A percentile compares a stretch with the other conserved stretches of the same genome.
Conservation (phyloP, 768 basidiomycete genomes). For the Ephemerocybe angulata region DNA sequence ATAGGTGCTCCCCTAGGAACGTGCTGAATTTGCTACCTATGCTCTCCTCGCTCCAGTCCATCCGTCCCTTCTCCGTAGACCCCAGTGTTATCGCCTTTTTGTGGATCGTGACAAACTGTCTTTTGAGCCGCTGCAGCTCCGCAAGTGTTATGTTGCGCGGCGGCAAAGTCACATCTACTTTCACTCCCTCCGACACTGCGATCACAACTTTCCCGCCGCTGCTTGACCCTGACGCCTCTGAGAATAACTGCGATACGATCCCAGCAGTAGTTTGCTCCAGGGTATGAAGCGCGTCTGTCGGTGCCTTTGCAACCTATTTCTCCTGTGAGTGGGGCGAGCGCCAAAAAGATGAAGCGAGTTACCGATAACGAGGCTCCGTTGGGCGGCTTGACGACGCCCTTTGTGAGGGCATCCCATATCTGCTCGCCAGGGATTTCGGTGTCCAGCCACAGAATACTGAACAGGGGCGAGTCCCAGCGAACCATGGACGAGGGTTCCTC, state of each 20-base stretch:
- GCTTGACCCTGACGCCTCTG: constrained; percentile 53
- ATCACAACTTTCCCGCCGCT: constrained; percentile 52
- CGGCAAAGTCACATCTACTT: constrained; percentile 58
- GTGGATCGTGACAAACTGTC: constrained; percentile 88
- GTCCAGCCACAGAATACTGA: constrained; percentile 79
- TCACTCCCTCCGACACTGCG: constrained; percentile 37
- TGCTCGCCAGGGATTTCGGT: constrained; percentile 57
- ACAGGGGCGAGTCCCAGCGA: constrained; percentile 97
- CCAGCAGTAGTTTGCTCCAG: constrained; percentile 76
- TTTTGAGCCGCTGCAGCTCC: constrained; percentile 84
- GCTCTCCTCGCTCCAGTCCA: constrained; percentile 74
- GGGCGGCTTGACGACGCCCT: constrained; percentile 78
- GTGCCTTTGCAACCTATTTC: constrained; percentile 70
- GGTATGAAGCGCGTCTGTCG: constrained; percentile 80
- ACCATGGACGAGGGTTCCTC: constrained; percentile 98
- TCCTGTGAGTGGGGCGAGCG: not conserved
- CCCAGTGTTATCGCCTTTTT: constrained; percentile 86
- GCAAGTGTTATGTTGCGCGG: constrained; percentile 72
- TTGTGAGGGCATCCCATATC: constrained; percentile 81
- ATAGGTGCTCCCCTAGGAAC: constrained; percentile 71
- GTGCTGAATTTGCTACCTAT: constrained; percentile 65
- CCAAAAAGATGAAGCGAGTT: not conserved
- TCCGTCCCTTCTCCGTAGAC: constrained; percentile 68
- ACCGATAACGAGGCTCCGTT: constrained; percentile 80
- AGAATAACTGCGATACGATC: constrained; percentile 69